A percentile compares a stretch with the other conserved stretches of the same genome.
These are phyloP conservation scores for Asclepias syriaca DNA, from an alignment of 257 asterid genomes.

Conservation along the genomic window DNA sequence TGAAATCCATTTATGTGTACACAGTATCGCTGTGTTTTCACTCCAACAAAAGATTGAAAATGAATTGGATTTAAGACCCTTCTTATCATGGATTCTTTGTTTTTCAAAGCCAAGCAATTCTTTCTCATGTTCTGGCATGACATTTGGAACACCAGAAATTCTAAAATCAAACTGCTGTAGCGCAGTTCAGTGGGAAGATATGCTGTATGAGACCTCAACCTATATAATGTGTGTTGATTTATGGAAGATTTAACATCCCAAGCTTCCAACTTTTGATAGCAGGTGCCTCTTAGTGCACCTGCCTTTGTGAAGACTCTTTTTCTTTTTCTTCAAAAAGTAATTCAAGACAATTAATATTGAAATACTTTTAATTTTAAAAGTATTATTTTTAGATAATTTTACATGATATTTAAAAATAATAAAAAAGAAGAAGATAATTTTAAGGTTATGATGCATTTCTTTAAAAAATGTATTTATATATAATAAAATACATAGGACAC, in stretches of 20 bases:
- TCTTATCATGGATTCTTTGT: not conserved
- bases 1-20: not conserved
- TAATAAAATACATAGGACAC: too few relatives aligned
- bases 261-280: not conserved
- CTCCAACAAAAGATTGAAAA: not conserved
- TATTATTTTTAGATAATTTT: too few relatives aligned
- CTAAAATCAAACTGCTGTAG: not conserved
- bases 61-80: not conserved
- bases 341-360: too few relatives aligned
- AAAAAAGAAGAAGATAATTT: too few relatives aligned
- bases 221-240: not conserved
- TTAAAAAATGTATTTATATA: too few relatives aligned
- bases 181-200: not conserved
- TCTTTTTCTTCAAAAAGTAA: too few relatives aligned
- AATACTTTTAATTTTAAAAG: too few relatives aligned
- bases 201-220: not conserved
- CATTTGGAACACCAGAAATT: not conserved
- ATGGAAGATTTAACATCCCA: not conserved
- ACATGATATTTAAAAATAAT: too few relatives aligned
- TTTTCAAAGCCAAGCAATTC: not conserved
- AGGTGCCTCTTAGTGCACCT: not conserved
- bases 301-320: not conserved
- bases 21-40: not conserved
- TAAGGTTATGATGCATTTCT: too few relatives aligned
- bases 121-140: not conserved